Conservation (phyloP, 345 rosid genomes). For the Sonneratia caseolaris region DNA sequence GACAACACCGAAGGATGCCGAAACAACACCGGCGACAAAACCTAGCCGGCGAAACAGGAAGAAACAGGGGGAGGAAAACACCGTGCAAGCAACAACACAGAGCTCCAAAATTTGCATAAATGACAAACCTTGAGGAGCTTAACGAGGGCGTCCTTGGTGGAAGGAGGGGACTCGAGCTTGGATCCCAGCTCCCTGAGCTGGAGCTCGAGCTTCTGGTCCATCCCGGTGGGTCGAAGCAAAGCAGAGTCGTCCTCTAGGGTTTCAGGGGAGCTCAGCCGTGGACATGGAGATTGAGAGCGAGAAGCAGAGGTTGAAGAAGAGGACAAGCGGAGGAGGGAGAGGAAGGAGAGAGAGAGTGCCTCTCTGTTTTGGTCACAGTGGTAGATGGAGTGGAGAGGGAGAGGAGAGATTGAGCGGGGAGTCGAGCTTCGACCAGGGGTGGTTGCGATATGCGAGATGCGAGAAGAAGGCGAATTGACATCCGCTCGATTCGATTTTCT, state of each 20-base stretch:
- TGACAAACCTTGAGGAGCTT: constrained; percentile 72
- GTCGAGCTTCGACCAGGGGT: not conserved
- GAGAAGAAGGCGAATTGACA: not conserved
- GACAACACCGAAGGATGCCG: not conserved
- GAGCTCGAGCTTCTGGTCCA: constrained; percentile 59
- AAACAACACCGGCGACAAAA: not conserved
- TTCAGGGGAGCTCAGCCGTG: constrained; percentile 8
- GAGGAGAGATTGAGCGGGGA: not conserved
- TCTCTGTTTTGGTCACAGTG: not conserved
- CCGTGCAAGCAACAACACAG: not conserved
- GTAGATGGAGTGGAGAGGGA: not conserved
- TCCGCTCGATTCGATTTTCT: not conserved
- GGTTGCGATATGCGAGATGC: not conserved
- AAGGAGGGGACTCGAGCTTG: constrained; percentile 63
- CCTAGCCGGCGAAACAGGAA: constrained; percentile 14
- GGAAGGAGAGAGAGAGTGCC: not conserved
- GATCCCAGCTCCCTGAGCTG: constrained; percentile 83
- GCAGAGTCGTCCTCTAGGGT: constrained; percentile 6
- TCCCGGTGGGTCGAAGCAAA: constrained; percentile 10
- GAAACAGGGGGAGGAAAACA: not conserved
- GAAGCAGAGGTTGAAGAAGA: not conserved
- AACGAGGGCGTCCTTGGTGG: constrained; percentile 62
- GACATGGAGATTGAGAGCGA: constrained; percentile 4
- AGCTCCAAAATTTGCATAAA: constrained; percentile 10
- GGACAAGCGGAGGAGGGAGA: not conserved